These are phyloP conservation scores for Grosmannia clavigera DNA, from an alignment of 2,329 filamentous ascomycete species.

Conservation along the genomic window DNA sequence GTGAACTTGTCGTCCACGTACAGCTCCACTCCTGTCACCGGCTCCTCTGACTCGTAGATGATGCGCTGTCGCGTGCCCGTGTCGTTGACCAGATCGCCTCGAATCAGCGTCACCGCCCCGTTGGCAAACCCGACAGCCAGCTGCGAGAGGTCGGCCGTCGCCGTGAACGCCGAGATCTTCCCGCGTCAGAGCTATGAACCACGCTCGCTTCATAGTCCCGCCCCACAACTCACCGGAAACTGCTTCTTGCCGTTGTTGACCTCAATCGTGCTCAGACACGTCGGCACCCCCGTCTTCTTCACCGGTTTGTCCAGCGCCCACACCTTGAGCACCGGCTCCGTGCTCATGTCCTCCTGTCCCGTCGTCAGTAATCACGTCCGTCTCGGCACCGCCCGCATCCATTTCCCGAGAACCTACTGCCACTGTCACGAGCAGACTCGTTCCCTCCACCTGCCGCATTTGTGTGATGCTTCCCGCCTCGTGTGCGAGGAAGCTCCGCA, in stretches of 20 bases:
- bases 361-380: slow-evolving; percentile 14
- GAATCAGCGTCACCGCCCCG: slow-evolving; percentile 82
- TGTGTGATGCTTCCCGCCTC: slow-evolving; percentile 72
- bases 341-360: slow-evolving; percentile 67
- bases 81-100: slow-evolving; percentile 91
- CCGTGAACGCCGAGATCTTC: slow-evolving; percentile 76
- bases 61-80: slow-evolving; percentile 87
- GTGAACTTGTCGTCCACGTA: slow-evolving; percentile 47
- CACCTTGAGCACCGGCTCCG: slow-evolving; percentile 85
- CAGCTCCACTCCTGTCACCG: slow-evolving; percentile 83
- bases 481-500: slow-evolving; percentile 78
- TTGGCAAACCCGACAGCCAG: slow-evolving; percentile 94
- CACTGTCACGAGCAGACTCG: slow-evolving; percentile 73
- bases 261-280: slow-evolving; percentile 72
- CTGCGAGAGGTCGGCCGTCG: slow-evolving; percentile 79
- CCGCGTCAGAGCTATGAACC: too few species aligned
- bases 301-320: slow-evolving; percentile 91
- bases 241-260: slow-evolving; percentile 85
- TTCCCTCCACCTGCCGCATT: slow-evolving; percentile 84
- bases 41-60: slow-evolving; percentile 93
- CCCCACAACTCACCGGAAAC: slow-evolving; percentile 58
- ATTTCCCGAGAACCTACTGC: slow-evolving; percentile 30
- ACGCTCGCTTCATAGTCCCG: too few species aligned
- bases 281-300: slow-evolving; percentile 84
- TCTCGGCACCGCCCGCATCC: too few species aligned